Evolutionary conservation across 2,329 filamentous ascomycete genomes (phyloP), one percentile per base, ranked within the genome.

Genomic region (Atkinsonella texensis): DNA sequence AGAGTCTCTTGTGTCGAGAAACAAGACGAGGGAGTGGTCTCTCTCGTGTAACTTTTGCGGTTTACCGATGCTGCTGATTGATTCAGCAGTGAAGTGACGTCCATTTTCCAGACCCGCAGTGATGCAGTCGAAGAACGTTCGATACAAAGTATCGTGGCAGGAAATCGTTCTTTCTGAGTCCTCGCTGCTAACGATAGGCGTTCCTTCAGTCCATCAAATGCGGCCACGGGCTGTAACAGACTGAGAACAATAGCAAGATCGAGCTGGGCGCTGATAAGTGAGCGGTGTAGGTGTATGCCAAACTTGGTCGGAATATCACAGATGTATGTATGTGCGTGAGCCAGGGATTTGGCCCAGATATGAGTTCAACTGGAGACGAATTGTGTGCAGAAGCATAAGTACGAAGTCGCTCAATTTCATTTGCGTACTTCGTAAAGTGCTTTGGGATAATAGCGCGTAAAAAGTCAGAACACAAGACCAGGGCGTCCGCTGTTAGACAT

Each of bases 41-140:
- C 54, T 48, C 53, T 54, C 15, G 49, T 52, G 28, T 49, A 33
- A 13, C 41, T 46, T 39, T 50, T 50, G 39, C 45, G 45, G 33
- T 13, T n/a, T 46, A 23, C 49, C 9, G 57, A 48, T 18, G 33
- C 48, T 43, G 64, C 60, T 40, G 65, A 63, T 45, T 64, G 60
- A 54, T 73, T 73, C 31, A 74, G 58, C 38, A 74, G 54, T 35
- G 66, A 67, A 13, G 62, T 69, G 47, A 74, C 67, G 54, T 73
- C 67, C 71, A 74, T 72, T 40, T 52, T 52, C 35, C 17, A 15
- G 23, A 23, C 28, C 11, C 20, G 20, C 28, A 38, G 48, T 15
- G 23, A 38, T n/a, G 45, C 11, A 20, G 15, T 38, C 4, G 15
- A 38, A 38, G 15, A 13, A 13, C 10, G 35, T 15, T 38, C 3